Evolutionary conservation across 768 basidiomycete species (phyloP).

Genomic region (Cystofilobasidium bisporidii): DNA sequence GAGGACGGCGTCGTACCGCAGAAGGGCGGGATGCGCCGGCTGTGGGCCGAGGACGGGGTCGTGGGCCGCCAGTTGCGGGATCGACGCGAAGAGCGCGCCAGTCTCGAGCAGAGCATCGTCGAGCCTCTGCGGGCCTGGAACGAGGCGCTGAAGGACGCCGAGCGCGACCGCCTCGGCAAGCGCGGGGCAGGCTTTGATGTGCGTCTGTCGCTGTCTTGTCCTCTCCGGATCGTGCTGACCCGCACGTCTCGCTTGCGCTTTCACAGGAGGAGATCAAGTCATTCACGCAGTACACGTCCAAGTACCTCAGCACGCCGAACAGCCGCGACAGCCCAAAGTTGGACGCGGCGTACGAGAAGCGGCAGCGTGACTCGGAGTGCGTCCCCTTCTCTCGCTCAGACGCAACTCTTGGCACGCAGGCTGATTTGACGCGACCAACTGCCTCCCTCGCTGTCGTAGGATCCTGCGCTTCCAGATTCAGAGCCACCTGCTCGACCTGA

Average conservation of each 20-base stretch:
- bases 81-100: constrained; percentile 19
- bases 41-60: constrained; percentile 18
- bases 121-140: constrained; percentile 10
- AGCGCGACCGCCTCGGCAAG: constrained; percentile 14
- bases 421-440: neutral
- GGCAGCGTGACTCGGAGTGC: constrained; percentile 19
- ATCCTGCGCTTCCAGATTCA: constrained; percentile 23
- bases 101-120: constrained; percentile 14
- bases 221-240: neutral
- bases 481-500: constrained; percentile 22
- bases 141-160: constrained; percentile 17
- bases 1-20: neutral
- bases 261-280: constrained; percentile 23
- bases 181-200: constrained; percentile 15
- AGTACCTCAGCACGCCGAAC: constrained; percentile 11
- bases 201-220: neutral
- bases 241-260: neutral
- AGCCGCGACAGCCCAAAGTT: constrained; percentile 6
- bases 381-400: too few species aligned
- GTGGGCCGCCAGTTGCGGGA: constrained; percentile 12
- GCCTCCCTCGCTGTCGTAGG: neutral
- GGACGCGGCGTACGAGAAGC: constrained; percentile 7
- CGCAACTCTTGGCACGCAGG: too few species aligned
- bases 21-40: neutral
- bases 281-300: neutral